These are phyloP conservation scores for Oenanthe javanica DNA, from an alignment of 140 eudicot species.

Conservation along the genomic window DNA sequence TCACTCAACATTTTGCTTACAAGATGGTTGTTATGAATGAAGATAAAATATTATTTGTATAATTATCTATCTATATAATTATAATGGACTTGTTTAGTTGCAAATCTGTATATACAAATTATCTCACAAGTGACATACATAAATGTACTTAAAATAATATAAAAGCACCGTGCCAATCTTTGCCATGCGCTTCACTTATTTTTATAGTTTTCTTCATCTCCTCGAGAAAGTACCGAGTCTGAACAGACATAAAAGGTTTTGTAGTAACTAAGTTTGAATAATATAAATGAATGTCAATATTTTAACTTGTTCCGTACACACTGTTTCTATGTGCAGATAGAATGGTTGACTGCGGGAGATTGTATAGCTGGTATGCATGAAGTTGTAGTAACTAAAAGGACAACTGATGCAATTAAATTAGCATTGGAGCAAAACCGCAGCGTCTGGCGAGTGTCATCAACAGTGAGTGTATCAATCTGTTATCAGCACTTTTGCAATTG, in stretches of 20 bases:
- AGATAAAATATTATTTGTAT: not conserved
- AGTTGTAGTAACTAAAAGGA: constrained; percentile 77
- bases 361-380: constrained; percentile 98
- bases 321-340: constrained; percentile 54
- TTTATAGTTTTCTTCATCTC: not conserved
- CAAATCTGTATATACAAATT: not conserved
- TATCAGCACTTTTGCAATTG: not conserved
- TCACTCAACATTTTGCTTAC: not conserved
- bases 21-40: not conserved
- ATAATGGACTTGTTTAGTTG: not conserved
- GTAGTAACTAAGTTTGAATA: not conserved
- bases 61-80: not conserved
- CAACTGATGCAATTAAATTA: constrained; percentile 54
- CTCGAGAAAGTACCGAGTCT: not conserved
- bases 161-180: not conserved
- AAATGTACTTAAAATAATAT: not conserved
- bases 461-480: constrained; percentile 41
- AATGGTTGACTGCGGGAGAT: constrained; percentile 93
- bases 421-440: constrained; percentile 80
- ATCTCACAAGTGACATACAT: not conserved
- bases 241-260: not conserved
- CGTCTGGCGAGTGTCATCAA: constrained; percentile 98
- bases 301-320: not conserved
- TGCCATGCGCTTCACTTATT: not conserved
- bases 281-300: not conserved